Percentiles rank a stretch among this genome's conserved stretches.
These are phyloP conservation scores for Botryotinia calthae DNA, from an alignment of 2,329 filamentous ascomycete species.

Conservation along the genomic window DNA sequence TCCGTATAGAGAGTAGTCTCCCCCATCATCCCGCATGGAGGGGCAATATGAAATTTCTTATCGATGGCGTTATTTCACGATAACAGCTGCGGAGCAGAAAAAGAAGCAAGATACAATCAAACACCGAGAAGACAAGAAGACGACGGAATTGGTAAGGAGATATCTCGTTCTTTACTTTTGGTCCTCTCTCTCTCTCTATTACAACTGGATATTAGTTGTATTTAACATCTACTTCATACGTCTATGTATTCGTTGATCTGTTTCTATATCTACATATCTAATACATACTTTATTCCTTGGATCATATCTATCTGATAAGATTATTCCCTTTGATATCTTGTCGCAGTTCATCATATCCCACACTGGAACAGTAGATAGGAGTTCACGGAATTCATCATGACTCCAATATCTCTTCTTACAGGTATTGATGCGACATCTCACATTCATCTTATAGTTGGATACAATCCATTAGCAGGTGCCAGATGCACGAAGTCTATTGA, in stretches of 20 bases:
- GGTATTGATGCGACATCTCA: slow-evolving; percentile 68
- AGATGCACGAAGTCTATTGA: slow-evolving; percentile 77
- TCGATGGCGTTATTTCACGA: slow-evolving; percentile 19
- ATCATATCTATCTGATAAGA: slow-evolving; percentile 4
- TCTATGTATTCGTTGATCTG: neutral
- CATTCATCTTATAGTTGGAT: slow-evolving; percentile 81
- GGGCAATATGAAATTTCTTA: slow-evolving; percentile 22
- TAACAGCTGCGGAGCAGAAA: neutral
- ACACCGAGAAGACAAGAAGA: neutral
- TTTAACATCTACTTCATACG: neutral
- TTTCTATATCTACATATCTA: neutral
- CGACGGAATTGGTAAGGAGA: neutral
- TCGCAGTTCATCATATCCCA: neutral
- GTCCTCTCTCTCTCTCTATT: neutral
- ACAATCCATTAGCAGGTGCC: slow-evolving; percentile 81
- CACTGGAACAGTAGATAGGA: neutral
- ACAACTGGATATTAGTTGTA: neutral
- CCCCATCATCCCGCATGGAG: slow-evolving; percentile 4
- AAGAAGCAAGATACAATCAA: neutral
- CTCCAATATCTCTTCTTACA: slow-evolving; percentile 58
- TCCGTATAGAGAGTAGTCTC: neutral
- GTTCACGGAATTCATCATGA: slow-evolving; percentile 24
- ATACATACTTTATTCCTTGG: neutral
- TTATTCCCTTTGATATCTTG: neutral
- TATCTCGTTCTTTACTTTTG: neutral